These are phyloP conservation scores for Podospora conica DNA, from an alignment of 495 filamentous ascomycete genomes.

Conservation along the genomic window DNA sequence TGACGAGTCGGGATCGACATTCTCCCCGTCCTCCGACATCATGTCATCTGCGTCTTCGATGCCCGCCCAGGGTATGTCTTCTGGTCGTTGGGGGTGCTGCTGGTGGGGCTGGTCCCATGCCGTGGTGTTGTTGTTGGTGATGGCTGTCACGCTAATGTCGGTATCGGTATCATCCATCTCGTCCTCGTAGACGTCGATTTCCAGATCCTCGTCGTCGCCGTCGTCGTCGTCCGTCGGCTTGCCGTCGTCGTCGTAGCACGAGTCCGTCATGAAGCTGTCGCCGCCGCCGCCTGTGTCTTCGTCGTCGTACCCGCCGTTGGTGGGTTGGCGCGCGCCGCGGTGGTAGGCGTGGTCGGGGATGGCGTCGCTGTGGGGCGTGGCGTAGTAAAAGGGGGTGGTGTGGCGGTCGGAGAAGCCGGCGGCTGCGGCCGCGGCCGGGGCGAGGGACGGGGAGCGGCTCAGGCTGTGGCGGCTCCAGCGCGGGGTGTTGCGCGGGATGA, in stretches of 20 bases:
- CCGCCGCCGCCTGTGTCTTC: slow-evolving; percentile 22
- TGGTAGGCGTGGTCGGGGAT: slow-evolving; percentile 17
- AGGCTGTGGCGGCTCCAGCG: slow-evolving; percentile 39
- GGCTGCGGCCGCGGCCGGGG: slow-evolving; percentile 5
- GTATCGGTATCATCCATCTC: slow-evolving; percentile 31
- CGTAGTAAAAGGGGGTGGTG: slow-evolving; percentile 46
- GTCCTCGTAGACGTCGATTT: slow-evolving; percentile 26
- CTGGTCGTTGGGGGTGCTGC: slow-evolving; percentile 18
- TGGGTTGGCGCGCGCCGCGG: slow-evolving; percentile 17
- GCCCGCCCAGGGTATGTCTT: slow-evolving; percentile 40
- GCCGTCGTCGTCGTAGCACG: slow-evolving; percentile 25
- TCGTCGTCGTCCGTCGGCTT: slow-evolving; percentile 20
- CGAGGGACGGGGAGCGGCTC: slow-evolving; percentile 28
- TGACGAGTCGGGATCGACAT: slow-evolving; percentile 27
- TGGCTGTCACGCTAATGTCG: no score
- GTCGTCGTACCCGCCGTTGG: slow-evolving; percentile 18
- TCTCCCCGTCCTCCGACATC: slow-evolving; percentile 35
- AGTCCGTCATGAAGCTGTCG: slow-evolving; percentile 25
- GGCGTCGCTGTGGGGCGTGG: slow-evolving; percentile 49
- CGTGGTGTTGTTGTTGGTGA: slow-evolving; percentile 11
- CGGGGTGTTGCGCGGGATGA: slow-evolving; percentile 40
- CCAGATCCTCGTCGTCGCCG: slow-evolving; percentile 17
- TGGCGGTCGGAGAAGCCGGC: slow-evolving; percentile 24
- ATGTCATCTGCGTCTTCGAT: slow-evolving; percentile 31
- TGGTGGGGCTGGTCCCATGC: slow-evolving; percentile 12